Percentiles rank a stretch among this genome's conserved stretches.
These are phyloP conservation scores for Phyllostachys edulis DNA, from an alignment of 176 grass and related monocot genomes.

Conservation along the genomic window DNA sequence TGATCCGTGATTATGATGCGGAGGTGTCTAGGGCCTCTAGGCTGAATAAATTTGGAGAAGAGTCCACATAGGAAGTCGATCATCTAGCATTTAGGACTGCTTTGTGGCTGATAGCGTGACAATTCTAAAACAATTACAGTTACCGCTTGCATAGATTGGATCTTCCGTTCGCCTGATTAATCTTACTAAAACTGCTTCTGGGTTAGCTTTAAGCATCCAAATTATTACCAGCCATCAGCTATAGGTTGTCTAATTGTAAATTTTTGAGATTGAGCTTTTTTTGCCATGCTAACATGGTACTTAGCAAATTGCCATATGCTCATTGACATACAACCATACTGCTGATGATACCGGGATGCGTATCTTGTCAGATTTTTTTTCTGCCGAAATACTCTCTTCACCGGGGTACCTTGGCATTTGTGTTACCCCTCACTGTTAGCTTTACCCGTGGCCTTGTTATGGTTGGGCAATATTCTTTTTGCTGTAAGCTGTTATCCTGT, in stretches of 20 bases:
- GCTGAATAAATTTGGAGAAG: conserved; percentile 75
- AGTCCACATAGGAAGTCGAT: conserved; percentile 29
- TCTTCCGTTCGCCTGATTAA: neutral
- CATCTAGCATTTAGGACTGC: neutral
- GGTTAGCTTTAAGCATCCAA: conserved; percentile 5
- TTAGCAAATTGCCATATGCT: neutral
- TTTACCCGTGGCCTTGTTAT: neutral
- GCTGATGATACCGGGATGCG: neutral
- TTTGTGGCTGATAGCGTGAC: neutral
- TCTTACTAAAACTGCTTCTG: neutral
- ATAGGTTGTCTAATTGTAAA: neutral
- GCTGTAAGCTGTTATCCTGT: neutral
- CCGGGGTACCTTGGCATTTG: neutral
- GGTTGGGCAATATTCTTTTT: neutral
- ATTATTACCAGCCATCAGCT: neutral
- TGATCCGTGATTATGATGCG: conserved; percentile 79
- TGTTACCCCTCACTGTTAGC: neutral
- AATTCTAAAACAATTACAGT: neutral
- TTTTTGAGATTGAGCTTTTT: neutral
- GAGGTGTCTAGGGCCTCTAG: conserved; percentile 73
- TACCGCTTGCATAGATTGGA: neutral
- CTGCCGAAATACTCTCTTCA: neutral
- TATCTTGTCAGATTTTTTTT: neutral
- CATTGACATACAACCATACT: neutral
- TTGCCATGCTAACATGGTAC: conserved; percentile 15